Percentiles rank a stretch among this genome's conserved stretches.
These are phyloP conservation scores for Pseudognaphalium luteoalbum DNA, from an alignment of 129 eudicot genomes.

Conservation along the genomic window DNA sequence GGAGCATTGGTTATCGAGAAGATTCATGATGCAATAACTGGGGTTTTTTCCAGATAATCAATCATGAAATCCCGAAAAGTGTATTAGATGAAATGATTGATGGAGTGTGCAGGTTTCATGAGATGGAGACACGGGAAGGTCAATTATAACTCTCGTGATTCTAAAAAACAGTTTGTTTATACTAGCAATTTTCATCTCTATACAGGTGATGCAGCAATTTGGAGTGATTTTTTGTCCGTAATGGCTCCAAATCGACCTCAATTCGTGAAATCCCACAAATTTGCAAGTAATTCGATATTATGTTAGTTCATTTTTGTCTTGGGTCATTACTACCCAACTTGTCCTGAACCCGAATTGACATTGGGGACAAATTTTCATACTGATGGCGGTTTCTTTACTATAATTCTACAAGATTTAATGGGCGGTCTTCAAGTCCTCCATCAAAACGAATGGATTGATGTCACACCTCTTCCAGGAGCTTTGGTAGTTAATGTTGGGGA, in stretches of 20 bases:
- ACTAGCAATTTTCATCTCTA: constrained; percentile 39
- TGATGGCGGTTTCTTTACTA: too few relatives aligned
- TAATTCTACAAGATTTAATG: neutral
- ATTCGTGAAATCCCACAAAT: constrained; percentile 4
- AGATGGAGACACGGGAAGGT: too few relatives aligned
- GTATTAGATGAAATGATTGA: too few relatives aligned
- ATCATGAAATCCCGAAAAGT: too few relatives aligned
- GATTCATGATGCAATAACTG: too few relatives aligned
- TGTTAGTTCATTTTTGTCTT: neutral
- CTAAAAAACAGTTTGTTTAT: too few relatives aligned
- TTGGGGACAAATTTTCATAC: constrained; percentile 24
- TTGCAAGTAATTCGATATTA: neutral
- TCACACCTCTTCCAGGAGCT: constrained; percentile 39
- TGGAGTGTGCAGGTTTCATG: too few relatives aligned
- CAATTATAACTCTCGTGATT: too few relatives aligned
- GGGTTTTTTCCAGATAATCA: too few relatives aligned
- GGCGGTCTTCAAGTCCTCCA: constrained; percentile 55
- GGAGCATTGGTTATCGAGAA: too few relatives aligned
- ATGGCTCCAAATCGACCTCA: constrained; percentile 30
- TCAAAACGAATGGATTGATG: constrained; percentile 43
- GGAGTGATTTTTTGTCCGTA: constrained; percentile 21
- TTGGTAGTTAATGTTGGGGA: constrained; percentile 41
- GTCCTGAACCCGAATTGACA: constrained; percentile 45
- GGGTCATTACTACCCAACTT: constrained; percentile 46
- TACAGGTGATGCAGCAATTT: constrained; percentile 4